A percentile compares a stretch with the other conserved stretches of the same genome.
These are phyloP conservation scores for Komagataella pastoris DNA, from an alignment of 805 yeast species.

Conservation along the genomic window DNA sequence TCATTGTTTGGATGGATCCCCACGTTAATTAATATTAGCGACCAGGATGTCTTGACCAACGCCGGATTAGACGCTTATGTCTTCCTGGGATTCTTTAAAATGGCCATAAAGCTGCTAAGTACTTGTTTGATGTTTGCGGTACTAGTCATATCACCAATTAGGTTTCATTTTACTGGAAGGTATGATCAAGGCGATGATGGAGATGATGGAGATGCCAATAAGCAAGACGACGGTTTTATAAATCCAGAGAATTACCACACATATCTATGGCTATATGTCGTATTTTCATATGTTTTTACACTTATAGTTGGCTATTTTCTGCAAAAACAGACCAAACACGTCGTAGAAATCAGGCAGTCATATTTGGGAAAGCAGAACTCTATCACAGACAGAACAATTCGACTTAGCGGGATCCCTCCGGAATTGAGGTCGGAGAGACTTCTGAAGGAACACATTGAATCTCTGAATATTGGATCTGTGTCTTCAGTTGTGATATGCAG, in stretches of 20 bases:
- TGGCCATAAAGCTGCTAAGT: constrained; percentile 61
- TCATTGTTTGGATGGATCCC: constrained; percentile 77
- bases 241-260: constrained; percentile 30
- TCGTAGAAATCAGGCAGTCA: constrained; percentile 66
- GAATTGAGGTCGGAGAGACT: constrained; percentile 60
- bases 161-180: constrained; percentile 73
- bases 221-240: constrained; percentile 1
- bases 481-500: constrained; percentile 67
- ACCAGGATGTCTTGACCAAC: constrained; percentile 66
- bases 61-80: constrained; percentile 95
- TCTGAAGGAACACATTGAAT: constrained; percentile 62
- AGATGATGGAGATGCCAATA: constrained; percentile 8
- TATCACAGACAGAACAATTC: constrained; percentile 81
- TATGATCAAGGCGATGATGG: constrained; percentile 45
- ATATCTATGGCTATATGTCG: constrained; percentile 76
- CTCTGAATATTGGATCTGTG: constrained; percentile 69
- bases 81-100: constrained; percentile 78
- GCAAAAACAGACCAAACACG: constrained; percentile 55
- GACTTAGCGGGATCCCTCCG: constrained; percentile 81
- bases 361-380: constrained; percentile 81
- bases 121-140: constrained; percentile 59
- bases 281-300: constrained; percentile 81
- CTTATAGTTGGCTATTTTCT: constrained; percentile 44
- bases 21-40: constrained; percentile 48
- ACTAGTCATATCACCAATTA: constrained; percentile 67